Evolutionary conservation across 306 rosid species (phyloP).

Genomic region (Coriaria nepalensis): DNA sequence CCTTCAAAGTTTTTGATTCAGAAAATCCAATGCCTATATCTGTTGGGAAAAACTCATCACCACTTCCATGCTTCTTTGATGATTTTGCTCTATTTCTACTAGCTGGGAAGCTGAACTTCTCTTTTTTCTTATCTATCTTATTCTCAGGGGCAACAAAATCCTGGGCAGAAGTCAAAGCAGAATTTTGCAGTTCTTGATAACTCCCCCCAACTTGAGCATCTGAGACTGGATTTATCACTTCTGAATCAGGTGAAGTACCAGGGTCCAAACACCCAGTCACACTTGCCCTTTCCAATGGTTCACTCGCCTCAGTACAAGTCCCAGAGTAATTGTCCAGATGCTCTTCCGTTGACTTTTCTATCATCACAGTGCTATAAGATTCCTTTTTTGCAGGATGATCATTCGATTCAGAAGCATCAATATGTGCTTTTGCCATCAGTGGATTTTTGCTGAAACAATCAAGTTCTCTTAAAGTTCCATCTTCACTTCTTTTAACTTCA

Average conservation of each 20-base stretch:
- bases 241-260: constrained; percentile 98
- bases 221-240: constrained; percentile 64
- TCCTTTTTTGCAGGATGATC: constrained; percentile 34
- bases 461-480: constrained; percentile 15
- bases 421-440: constrained; percentile 20
- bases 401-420: constrained; percentile 26
- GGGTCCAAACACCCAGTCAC: constrained; percentile 53
- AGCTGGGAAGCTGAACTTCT: constrained; percentile 21
- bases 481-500: constrained; percentile 27
- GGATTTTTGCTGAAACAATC: constrained; percentile 22
- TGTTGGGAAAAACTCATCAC: constrained; percentile 24
- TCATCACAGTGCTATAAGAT: constrained; percentile 22
- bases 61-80: constrained; percentile 36
- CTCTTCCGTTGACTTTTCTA: constrained; percentile 32
- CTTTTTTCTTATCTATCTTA: constrained; percentile 48
- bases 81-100: constrained; percentile 32
- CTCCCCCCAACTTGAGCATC: constrained; percentile 47
- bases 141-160: constrained; percentile 32
- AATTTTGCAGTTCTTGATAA: constrained; percentile 32
- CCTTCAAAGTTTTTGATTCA: constrained; percentile 26
- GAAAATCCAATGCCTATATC: constrained; percentile 22
- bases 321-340: constrained; percentile 21
- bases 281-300: constrained; percentile 33
- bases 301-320: constrained; percentile 32
- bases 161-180: constrained; percentile 31